Percentiles rank a stretch among this genome's conserved stretches.
Evolutionary conservation across 192 early-diverging fungal genomes (phyloP).

Genomic region (Podila clonocystis): DNA sequence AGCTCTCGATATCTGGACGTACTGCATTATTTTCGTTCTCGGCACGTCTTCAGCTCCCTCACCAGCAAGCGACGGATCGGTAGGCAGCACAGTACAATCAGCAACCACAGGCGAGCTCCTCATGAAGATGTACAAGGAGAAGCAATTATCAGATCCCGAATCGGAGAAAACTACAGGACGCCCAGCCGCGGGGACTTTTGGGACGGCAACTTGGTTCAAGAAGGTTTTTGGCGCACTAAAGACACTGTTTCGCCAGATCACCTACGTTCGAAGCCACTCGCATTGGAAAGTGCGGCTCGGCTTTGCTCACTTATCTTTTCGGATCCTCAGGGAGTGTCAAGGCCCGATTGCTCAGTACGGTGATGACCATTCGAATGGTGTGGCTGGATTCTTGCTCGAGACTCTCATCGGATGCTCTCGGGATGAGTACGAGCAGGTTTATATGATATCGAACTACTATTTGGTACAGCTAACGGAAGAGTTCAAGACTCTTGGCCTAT

Average conservation of each 20-base stretch:
- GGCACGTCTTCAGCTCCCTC: neutral
- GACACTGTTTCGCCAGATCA: constrained; percentile 24
- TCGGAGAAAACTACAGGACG: neutral
- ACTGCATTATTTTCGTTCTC: constrained; percentile 12
- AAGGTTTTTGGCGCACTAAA: constrained; percentile 13
- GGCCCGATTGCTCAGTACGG: neutral
- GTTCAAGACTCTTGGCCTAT: neutral
- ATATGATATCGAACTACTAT: neutral
- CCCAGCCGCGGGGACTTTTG: neutral
- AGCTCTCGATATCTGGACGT: constrained; percentile 32
- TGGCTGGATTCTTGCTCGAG: constrained; percentile 30
- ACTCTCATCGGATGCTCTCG: constrained; percentile 33
- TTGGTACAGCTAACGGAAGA: constrained; percentile 7
- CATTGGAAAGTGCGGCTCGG: constrained; percentile 34
- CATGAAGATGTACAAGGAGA: constrained; percentile 33
- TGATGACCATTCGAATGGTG: neutral
- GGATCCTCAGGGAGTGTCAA: constrained; percentile 25
- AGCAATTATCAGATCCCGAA: neutral
- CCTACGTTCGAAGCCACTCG: constrained; percentile 14
- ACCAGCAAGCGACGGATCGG: neutral
- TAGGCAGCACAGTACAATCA: neutral
- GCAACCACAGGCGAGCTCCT: constrained; percentile 5
- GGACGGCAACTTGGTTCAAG: constrained; percentile 20
- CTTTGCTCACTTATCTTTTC: constrained; percentile 23
- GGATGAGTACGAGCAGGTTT: constrained; percentile 34